phyloP scores from a whole-genome alignment of 2,329 filamentous ascomycete species.

The Pseudogymnoascus sp. region DNA sequence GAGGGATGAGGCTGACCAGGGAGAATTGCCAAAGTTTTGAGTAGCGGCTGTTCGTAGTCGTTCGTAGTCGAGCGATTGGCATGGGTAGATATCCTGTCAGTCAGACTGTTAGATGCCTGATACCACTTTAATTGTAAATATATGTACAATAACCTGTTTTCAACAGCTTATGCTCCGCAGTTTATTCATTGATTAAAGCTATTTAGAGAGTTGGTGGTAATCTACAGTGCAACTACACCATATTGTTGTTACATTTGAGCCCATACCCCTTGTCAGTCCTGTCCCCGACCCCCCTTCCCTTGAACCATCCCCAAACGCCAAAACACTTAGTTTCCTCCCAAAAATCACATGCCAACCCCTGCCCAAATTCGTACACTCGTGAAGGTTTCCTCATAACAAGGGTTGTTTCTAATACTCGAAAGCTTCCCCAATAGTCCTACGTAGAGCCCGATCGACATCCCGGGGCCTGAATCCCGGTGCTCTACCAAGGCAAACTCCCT shows the following conservation, averaged over 20 bases:
- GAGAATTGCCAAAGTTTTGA: not conserved
- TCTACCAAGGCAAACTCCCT: slow-evolving; percentile 26
- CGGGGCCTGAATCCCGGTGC: slow-evolving; percentile 25
- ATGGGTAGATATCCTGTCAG: not conserved
- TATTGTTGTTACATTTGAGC: not conserved
- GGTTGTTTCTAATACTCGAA: not conserved
- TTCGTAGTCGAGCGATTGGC: not conserved
- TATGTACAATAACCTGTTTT: not conserved
- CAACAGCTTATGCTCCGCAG: not conserved
- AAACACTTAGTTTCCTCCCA: not conserved
- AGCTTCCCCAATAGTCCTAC: slow-evolving; percentile 6
- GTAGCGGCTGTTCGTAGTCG: not conserved
- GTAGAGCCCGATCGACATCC: slow-evolving; percentile 29
- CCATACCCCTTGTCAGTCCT: not conserved
- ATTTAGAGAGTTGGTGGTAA: not conserved
- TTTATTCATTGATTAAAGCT: not conserved
- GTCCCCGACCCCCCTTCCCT: not conserved
- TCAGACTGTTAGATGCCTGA: not conserved
- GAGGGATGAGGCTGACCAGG: not conserved
- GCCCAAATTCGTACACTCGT: not conserved
- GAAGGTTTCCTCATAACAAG: not conserved
- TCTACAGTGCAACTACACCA: not conserved
- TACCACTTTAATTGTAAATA: not conserved
- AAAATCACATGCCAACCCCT: not conserved
- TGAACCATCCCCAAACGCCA: not conserved